These are phyloP conservation scores for Epithemia pelagica DNA, from an alignment of 108 stramenopile species.

Conservation along the genomic window DNA sequence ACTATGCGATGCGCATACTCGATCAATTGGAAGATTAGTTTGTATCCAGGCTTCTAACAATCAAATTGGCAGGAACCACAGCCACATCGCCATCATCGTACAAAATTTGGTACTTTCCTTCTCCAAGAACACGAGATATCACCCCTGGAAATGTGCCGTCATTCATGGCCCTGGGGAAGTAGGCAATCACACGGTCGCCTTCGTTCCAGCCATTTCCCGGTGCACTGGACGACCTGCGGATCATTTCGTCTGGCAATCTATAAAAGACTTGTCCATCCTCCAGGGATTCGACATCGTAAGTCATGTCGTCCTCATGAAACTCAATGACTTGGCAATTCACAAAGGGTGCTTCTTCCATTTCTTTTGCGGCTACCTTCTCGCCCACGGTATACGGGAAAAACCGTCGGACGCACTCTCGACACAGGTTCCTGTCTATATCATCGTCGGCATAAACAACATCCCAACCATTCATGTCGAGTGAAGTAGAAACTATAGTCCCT, in stretches of 20 bases:
- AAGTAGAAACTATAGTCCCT: slow-evolving; percentile 19
- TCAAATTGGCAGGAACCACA: not conserved
- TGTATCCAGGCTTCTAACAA: too few relatives aligned
- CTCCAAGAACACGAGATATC: slow-evolving; percentile 25
- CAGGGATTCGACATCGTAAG: slow-evolving; percentile 4
- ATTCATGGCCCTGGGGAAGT: slow-evolving; percentile 12
- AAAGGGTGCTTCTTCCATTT: not conserved
- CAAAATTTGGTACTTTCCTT: slow-evolving; percentile 34
- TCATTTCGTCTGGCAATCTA: not conserved
- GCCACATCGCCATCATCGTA: slow-evolving; percentile 29
- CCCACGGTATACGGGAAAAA: slow-evolving; percentile 13
- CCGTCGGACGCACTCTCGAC: slow-evolving; percentile 19
- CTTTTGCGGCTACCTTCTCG: slow-evolving; percentile 10
- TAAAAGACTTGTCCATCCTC: not conserved
- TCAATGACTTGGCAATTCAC: not conserved
- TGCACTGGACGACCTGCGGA: slow-evolving; percentile 1
- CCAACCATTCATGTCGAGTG: slow-evolving; percentile 20
- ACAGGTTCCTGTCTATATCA: slow-evolving; percentile 23
- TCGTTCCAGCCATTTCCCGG: not conserved
- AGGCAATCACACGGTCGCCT: slow-evolving; percentile 15
- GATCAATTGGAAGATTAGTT: too few relatives aligned
- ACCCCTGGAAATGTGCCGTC: slow-evolving; percentile 29
- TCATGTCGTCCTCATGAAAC: not conserved
- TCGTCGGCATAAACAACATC: slow-evolving; percentile 35
- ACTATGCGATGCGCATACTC: too few relatives aligned